Percentiles rank a stretch among this genome's conserved stretches.
These are phyloP conservation scores for Tolypocladium nubicola DNA, from an alignment of 2,329 filamentous ascomycete genomes.

Conservation along the genomic window DNA sequence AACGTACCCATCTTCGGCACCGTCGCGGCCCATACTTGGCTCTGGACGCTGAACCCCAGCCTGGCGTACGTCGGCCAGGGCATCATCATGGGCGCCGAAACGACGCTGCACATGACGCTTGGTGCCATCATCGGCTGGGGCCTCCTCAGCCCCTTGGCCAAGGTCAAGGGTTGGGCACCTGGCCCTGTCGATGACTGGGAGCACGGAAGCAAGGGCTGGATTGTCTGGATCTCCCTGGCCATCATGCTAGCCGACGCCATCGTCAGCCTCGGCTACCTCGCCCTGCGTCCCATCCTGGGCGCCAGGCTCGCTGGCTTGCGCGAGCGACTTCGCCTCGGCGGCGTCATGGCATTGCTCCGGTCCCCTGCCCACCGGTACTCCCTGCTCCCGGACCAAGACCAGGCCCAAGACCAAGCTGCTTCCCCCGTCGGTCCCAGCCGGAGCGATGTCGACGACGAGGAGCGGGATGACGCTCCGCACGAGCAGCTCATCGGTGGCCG, in stretches of 20 bases:
- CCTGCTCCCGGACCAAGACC: slow-evolving; percentile 6
- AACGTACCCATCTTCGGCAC: slow-evolving; percentile 80
- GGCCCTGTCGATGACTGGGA: slow-evolving; percentile 84
- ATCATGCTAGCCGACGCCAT: slow-evolving; percentile 96
- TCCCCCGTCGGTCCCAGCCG: background rate
- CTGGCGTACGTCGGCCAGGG: slow-evolving; percentile 97
- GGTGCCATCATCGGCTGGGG: slow-evolving; percentile 88
- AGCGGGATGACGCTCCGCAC: slow-evolving; percentile 68
- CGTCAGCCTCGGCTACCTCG: slow-evolving; percentile 73
- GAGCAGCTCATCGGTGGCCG: slow-evolving; percentile 69
- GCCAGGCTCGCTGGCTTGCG: background rate
- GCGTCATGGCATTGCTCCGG: slow-evolving; percentile 2
- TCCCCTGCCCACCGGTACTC: slow-evolving; percentile 12
- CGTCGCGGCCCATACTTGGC: slow-evolving; percentile 65
- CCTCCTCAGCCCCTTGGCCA: slow-evolving; percentile 79
- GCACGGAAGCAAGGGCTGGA: slow-evolving; percentile 92
- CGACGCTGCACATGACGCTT: slow-evolving; percentile 89
- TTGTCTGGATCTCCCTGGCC: slow-evolving; percentile 89
- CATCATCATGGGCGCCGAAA: slow-evolving; percentile 96
- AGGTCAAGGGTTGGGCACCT: slow-evolving; percentile 77
- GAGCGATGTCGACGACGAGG: slow-evolving; percentile 16
- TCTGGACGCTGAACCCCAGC: slow-evolving; percentile 94
- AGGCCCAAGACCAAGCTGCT: background rate
- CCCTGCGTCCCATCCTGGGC: slow-evolving; percentile 45
- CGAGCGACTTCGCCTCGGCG: background rate